Base-by-base conservation (phyloP, 495 filamentous ascomycete genomes). In the Umbilicaria muhlenbergii region DNA sequence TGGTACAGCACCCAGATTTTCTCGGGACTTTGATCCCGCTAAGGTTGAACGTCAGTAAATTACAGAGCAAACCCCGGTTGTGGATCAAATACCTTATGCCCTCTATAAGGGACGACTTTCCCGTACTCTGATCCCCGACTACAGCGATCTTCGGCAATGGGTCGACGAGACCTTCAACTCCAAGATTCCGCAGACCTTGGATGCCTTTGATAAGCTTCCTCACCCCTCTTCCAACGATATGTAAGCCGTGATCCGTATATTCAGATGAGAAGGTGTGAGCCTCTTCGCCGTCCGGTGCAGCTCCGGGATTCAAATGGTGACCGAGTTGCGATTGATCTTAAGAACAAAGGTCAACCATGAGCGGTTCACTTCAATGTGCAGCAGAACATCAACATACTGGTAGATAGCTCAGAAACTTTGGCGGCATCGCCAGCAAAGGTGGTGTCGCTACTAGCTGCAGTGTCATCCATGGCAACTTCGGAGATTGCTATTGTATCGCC, bases 41-140 rank as follows among this genome's bases (percentile, higher is more conserved):
- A 5, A n/a, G 11, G 11, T 8, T 1, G 10, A 12, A 37, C 1
- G 1, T 37, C 6, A 18, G 17, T 15, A 37, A 15, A 4, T 36
- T 37, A 37, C 11, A 15, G 17, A 15, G 6, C 14, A 11, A 6
- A 10, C 35, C 1, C 35, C 5, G 11, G 5, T 15, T 16, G 4
- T 11, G 11, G 1, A 37, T 15, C 12, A 40, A 5, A 16, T 24
- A 40, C 38, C 38, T 77, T 32, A 91, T 77, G 0, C 78, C 81
- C 24, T 86, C 83, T 57, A 93, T 85, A 0, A 92, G 59, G 2
- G 80, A 86, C 3, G 73, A 80, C 49, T 93, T 93, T 0, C 86
- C 86, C 0, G 84, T 75, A 3, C 72, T 78, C 47, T 92, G 86
- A 43, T 91, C 84, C 1, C 86, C 86, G 1, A 88, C 75, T 0